phyloP scores from a whole-genome alignment of 1,284 basidiomycete species.

The Prillingera fragicola region DNA sequence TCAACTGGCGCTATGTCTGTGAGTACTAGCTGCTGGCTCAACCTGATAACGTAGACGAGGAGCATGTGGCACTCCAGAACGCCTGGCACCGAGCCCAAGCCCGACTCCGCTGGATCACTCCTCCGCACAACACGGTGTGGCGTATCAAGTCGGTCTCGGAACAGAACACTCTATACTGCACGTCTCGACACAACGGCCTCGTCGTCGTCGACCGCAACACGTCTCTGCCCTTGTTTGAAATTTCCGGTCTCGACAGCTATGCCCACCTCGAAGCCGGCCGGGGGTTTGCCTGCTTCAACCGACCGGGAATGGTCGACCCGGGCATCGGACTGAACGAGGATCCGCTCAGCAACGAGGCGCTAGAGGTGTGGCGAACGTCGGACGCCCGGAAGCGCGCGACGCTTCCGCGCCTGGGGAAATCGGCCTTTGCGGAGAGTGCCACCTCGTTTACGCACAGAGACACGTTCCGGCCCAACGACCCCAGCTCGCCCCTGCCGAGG shows the following conservation, averaged over 20 bases:
- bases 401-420: slow-evolving; percentile 4
- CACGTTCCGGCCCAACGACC: slow-evolving; percentile 1
- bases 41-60: slow-evolving; percentile 14
- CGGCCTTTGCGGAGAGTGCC: slow-evolving; percentile 7
- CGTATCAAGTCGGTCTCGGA: slow-evolving; percentile 38
- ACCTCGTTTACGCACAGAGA: slow-evolving; percentile 13
- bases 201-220: slow-evolving; percentile 6
- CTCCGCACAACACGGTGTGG: slow-evolving; percentile 30
- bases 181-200: slow-evolving; percentile 18
- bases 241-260: slow-evolving; percentile 15
- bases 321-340: too few relatives aligned
- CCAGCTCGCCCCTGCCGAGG: slow-evolving; percentile 19
- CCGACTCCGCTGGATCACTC: slow-evolving; percentile 27
- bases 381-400: slow-evolving; percentile 17
- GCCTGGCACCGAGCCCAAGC: slow-evolving; percentile 30
- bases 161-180: slow-evolving; percentile 26
- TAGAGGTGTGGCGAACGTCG: slow-evolving; percentile 30
- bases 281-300: slow-evolving; percentile 32
- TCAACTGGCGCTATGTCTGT: slow-evolving; percentile 22
- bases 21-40: neutral
- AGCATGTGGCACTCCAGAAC: slow-evolving; percentile 14
- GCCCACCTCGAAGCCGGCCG: slow-evolving; percentile 40
- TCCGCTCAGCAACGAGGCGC: slow-evolving; percentile 10
- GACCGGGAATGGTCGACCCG: slow-evolving; percentile 5
- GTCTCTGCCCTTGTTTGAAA: slow-evolving; percentile 24